Conservation (phyloP, 148 eudicot species). For the Vaccinium darrowii region DNA sequence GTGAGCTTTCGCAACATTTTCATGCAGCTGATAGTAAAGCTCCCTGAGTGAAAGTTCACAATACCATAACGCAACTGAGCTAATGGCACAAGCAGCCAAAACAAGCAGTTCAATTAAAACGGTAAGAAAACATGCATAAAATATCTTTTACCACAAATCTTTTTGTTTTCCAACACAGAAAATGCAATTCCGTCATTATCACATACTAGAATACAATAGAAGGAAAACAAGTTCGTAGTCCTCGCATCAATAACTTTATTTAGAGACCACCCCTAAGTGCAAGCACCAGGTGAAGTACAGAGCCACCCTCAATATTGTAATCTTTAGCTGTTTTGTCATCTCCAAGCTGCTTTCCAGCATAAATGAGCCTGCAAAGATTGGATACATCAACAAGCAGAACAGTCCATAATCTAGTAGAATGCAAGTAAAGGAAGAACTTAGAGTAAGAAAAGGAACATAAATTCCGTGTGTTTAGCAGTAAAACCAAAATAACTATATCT, state of each 20-base stretch:
- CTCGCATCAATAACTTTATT: neutral
- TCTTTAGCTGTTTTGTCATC: constrained; percentile 76
- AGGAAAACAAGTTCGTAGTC: neutral
- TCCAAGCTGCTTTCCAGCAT: constrained; percentile 72
- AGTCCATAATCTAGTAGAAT: neutral
- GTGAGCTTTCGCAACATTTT: neutral
- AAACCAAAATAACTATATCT: no score
- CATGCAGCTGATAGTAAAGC: neutral
- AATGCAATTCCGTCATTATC: neutral
- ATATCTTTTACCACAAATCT: constrained; percentile 6
- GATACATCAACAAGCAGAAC: neutral
- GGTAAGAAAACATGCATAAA: neutral
- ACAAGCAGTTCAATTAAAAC: neutral
- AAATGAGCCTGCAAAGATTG: constrained; percentile 49
- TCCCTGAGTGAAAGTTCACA: neutral
- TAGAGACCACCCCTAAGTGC: constrained; percentile 60
- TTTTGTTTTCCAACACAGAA: neutral
- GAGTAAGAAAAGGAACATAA: no score
- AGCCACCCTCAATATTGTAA: constrained; percentile 71
- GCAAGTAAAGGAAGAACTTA: no score
- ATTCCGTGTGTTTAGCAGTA: neutral
- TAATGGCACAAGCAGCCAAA: neutral
- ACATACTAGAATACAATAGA: neutral
- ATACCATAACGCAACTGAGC: neutral
- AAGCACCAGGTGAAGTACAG: constrained; percentile 71